phyloP scores from a whole-genome alignment of 306 rosid species.

The Vicia sativa region DNA sequence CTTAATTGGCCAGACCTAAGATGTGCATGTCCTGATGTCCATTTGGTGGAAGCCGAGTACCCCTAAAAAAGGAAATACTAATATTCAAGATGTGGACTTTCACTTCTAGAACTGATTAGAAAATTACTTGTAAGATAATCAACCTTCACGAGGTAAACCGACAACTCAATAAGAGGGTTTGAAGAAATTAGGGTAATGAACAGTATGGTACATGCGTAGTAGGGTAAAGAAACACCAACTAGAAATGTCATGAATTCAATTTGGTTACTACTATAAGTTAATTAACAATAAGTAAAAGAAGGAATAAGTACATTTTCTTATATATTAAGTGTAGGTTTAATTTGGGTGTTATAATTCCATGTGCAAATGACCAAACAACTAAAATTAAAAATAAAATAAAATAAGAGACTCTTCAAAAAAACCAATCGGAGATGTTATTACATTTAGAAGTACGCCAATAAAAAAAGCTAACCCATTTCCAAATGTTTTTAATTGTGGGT shows the following conservation, averaged over 20 bases:
- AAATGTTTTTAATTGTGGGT: no score
- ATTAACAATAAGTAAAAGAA: no score
- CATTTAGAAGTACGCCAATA: no score
- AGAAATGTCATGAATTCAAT: neutral
- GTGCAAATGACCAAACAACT: no score
- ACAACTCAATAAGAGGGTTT: neutral
- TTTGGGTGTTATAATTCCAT: no score
- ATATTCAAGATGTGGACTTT: slow-evolving; percentile 2
- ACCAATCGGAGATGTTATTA: no score
- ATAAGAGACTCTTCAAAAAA: no score
- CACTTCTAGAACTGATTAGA: neutral
- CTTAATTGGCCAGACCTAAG: neutral
- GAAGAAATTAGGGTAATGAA: slow-evolving; percentile 16
- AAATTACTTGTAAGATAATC: slow-evolving; percentile 25
- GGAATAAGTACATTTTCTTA: no score
- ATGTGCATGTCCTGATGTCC: slow-evolving; percentile 6
- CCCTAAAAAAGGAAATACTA: slow-evolving; percentile 2
- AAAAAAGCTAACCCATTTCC: no score
- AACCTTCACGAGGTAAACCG: slow-evolving; percentile 23
- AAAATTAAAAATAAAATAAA: no score
- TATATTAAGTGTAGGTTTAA: no score
- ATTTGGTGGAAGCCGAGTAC: neutral
- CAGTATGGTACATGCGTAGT: neutral
- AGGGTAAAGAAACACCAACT: neutral
- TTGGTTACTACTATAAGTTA: no score